Evolutionary conservation across 2,329 filamentous ascomycete species (phyloP).

Genomic region (Phyllosticta capitalensis): DNA sequence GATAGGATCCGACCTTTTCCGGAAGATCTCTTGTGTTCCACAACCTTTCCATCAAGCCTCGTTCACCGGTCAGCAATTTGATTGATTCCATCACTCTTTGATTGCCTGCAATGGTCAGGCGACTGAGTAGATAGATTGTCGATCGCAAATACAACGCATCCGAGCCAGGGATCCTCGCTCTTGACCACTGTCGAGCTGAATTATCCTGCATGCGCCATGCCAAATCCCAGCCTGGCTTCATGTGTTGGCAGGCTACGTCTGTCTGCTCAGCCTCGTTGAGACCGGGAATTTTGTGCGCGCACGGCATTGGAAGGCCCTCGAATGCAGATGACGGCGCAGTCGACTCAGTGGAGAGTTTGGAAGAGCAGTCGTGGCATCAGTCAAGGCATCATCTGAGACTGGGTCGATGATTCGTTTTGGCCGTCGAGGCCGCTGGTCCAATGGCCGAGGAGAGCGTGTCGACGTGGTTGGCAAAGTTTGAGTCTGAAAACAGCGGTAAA

Average conservation of each 20-base stretch:
- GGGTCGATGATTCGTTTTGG: not conserved
- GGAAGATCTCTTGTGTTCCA: not conserved
- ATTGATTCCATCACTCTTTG: not conserved
- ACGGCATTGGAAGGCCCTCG: not conserved
- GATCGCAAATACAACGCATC: not conserved
- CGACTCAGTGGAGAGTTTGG: not conserved
- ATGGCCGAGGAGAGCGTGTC: not conserved
- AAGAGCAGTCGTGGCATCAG: not conserved
- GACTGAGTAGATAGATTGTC: not conserved
- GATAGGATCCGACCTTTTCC: not conserved
- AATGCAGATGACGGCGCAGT: not conserved
- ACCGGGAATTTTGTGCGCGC: not conserved
- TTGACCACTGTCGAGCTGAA: not conserved
- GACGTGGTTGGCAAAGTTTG: not conserved
- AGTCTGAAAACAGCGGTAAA: not conserved
- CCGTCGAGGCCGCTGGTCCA: not conserved
- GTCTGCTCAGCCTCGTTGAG: not conserved
- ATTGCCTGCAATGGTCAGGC: not conserved
- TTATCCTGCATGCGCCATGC: not conserved
- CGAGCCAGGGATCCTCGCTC: not conserved
- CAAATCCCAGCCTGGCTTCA: not conserved
- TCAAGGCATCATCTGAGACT: not conserved
- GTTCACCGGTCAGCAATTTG: not conserved
- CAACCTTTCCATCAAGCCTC: not conserved
- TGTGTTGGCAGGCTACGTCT: not conserved